A percentile compares a stretch with the other conserved stretches of the same genome.
These are phyloP conservation scores for Austroboletus niveus DNA, from an alignment of 1,284 basidiomycete species.

Conservation along the genomic window DNA sequence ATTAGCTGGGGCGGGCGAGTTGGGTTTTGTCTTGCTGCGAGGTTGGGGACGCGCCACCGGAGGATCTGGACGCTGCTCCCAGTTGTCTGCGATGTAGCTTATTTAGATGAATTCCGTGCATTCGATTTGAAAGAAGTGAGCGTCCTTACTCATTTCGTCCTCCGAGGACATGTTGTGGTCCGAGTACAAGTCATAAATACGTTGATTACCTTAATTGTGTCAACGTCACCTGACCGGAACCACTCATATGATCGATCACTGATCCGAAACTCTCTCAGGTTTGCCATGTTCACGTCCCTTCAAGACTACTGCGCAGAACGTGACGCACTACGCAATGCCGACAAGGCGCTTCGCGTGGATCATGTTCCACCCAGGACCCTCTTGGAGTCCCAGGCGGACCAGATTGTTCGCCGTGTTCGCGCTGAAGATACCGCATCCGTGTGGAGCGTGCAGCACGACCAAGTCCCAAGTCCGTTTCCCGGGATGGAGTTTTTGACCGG, in stretches of 20 bases:
- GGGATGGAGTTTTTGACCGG: constrained; percentile 78
- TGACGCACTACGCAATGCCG: constrained; percentile 47
- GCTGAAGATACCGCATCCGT: constrained; percentile 51
- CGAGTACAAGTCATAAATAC: background rate
- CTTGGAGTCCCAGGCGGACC: constrained; percentile 52
- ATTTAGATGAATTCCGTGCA: constrained; percentile 25
- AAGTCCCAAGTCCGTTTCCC: constrained; percentile 60
- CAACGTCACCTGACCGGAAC: background rate
- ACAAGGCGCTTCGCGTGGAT: constrained; percentile 48
- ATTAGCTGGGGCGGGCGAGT: constrained; percentile 17
- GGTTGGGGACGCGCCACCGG: constrained; percentile 10
- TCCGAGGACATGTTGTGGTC: constrained; percentile 30
- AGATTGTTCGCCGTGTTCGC: constrained; percentile 52
- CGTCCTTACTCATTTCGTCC: constrained; percentile 31
- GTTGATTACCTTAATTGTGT: background rate
- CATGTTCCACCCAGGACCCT: constrained; percentile 30
- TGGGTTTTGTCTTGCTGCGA: constrained; percentile 19
- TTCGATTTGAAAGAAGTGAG: constrained; percentile 1
- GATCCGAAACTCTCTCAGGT: no score
- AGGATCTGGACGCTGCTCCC: constrained; percentile 14
- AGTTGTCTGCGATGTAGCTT: constrained; percentile 21
- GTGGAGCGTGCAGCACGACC: constrained; percentile 55
- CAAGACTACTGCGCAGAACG: constrained; percentile 42
- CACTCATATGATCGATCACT: no score
- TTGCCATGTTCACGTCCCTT: constrained; percentile 18